Evolutionary conservation across 2,329 filamentous ascomycete species (phyloP), one percentile per base, ranked within the genome.

Genomic region (Neoascochyta sp.): DNA sequence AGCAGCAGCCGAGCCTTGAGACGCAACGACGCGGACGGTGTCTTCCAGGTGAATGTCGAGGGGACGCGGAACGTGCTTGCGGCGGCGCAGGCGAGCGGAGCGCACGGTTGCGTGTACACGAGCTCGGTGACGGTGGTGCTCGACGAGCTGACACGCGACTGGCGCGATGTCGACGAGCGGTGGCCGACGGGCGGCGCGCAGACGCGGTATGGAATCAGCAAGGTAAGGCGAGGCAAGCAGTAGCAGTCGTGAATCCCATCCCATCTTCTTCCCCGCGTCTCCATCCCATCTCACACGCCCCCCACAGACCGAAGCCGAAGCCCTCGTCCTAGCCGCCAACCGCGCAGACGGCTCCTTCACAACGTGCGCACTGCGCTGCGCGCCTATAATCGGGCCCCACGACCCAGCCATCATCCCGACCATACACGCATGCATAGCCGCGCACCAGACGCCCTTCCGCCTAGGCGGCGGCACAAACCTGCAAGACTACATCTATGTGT

Each of bases 371-470:
- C 75, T 96, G 43, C 85, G 92, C 10, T 86, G 89, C 5, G 83
- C 87, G 9, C 86, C 86, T 45, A 93, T 96, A 62, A 86, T 95
- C 55, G 90, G 90, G 52, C 86, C 92, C 57, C 86, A 86, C 50
- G 92, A 98, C 67, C 77, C 78, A 30, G 83, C 88, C 57, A 65
- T 81, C 9, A 78, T 90, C 18, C 77, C 81, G 42, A 78, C 82
- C 47, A 75, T 95, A 41, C 71, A 94, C 52, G 75, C 80, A 41
- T 78, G 85, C 50, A 83, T 83, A 57, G 71, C 73, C 36, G 73
- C 77, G 40, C 72, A 76, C 50, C 80, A 85, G 43, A 82, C 86
- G 20, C 76, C 76, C 41, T 78, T 92, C 59, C 85, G 95, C 62
- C 75, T 96, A 13, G 92, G 92, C 47, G 65, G 78, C n/a, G 80